Evolutionary conservation across 768 basidiomycete genomes (phyloP), one percentile per base, ranked within the genome.

Genomic region (Boletales sp.): DNA sequence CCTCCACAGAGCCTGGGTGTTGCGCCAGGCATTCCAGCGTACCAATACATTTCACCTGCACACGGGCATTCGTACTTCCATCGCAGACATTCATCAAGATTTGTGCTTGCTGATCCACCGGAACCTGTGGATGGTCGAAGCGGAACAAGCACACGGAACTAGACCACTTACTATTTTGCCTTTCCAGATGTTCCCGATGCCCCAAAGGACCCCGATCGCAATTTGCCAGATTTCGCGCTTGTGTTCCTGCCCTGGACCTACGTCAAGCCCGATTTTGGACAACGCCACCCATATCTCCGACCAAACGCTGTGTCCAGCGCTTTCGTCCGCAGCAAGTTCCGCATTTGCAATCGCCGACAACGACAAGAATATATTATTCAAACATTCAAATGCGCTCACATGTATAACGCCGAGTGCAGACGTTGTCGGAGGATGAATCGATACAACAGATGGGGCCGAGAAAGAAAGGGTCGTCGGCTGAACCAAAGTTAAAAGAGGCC

Each of bases 301-400:
- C 83, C 90, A 93, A 8, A 93, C 67, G 3, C 68, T 68, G 15
- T 61, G 64, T 12, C 84, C 86, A 3, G 68, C 72, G 18, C 74
- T 72, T 14, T 69, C 67, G 43, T 86, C 81, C 4, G 71, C 69
- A 12, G 73, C 57, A 11, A 77, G 63, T 5, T 58, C 67, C 24
- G 72, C 56, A 45, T 73, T 75, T 2, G 76, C 69, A 5, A 74
- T 67, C 0, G 78, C 72, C 3, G 83, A 77, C 12, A 88, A 74
- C 4, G 91, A 84, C 32, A 94, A 73, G 60, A 95, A 86, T 35
- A 94, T 75, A 62, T 97, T 97, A 61, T 90, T 93, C 41, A 97
- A 75, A 61, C 93, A 93, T 64, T 95, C 92, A 24, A 94, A 75
- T 10, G 92, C 89, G 55, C 84, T 78, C 49, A 91, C 74, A 62